Evolutionary conservation across 805 yeast species (phyloP).

Genomic region (Monosporozyma yasuniensis): DNA sequence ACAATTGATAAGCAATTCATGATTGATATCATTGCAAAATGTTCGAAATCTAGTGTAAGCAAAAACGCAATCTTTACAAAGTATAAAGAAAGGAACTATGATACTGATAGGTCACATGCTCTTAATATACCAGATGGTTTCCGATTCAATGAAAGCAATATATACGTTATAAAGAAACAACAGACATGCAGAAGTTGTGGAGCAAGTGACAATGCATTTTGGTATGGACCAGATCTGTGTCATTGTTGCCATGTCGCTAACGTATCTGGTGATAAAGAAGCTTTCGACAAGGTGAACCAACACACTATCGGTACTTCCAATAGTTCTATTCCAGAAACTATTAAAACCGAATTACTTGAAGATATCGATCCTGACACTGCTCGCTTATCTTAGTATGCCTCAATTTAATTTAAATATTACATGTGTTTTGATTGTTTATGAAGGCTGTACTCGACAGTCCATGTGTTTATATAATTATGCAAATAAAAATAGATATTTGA

Average conservation of each 20-base stretch:
- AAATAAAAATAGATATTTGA: neutral
- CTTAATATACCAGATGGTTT: neutral
- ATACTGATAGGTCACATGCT: neutral
- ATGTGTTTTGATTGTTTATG: neutral
- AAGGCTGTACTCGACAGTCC: neutral
- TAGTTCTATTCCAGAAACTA: neutral
- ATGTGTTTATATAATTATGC: neutral
- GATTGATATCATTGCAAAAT: slow-evolving; percentile 8
- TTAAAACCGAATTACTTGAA: neutral
- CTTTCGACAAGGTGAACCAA: too few species aligned
- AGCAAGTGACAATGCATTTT: slow-evolving; percentile 9
- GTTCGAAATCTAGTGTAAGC: slow-evolving; percentile 5
- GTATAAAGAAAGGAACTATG: slow-evolving; percentile 8
- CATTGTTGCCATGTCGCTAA: slow-evolving; percentile 7
- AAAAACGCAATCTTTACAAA: slow-evolving; percentile 5
- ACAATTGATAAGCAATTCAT: neutral
- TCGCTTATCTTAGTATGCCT: neutral
- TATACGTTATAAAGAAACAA: neutral
- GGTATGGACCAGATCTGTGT: slow-evolving; percentile 16
- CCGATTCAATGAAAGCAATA: neutral
- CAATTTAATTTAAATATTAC: neutral
- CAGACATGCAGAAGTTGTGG: slow-evolving; percentile 14
- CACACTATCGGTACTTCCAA: too few species aligned
- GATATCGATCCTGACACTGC: neutral
- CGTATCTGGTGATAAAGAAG: neutral